Base-by-base conservation (phyloP, 495 filamentous ascomycete genomes). In the Emericellopsis terricola region DNA sequence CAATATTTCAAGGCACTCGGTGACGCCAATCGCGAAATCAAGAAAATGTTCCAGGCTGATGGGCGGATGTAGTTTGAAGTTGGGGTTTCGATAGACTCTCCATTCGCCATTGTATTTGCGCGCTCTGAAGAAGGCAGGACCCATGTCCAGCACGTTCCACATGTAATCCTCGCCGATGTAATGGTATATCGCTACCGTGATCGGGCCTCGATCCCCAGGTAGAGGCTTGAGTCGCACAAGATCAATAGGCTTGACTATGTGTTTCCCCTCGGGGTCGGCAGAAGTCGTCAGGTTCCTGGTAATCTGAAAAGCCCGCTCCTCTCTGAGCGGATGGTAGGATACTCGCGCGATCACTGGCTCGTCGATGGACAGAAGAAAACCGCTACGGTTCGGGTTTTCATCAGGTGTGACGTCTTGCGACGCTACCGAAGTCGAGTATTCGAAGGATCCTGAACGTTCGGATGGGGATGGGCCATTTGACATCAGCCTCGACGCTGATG, bases 301-400 rank as follows among this genome's bases (percentile, higher is more conserved):
- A 43, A 87, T 77, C 42, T 89, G 79, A 48, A 76, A 91, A 46
- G 83, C 76, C 33, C 84, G 68, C 55, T 94, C 85, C 31, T 92
- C 65, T 14, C 83, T 69, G 28, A 92, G 62, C 9, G 71, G 61
- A 52, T 92, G 81, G 35, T 67, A 74, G 0, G 85, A 92, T 19
- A 92, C 63, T 8, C 81, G 67, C 28, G 81, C 84, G 18, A 91
- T 57, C 10, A 94, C 73, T 11, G 41, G 56, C 43, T 60, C 57
- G 34, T 62, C 62, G 17, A 63, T 38, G 38, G 56, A 46, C 18
- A n/a, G n/a, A n/a, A n/a, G n/a, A n/a, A n/a, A n/a, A n/a, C n/a
- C n/a, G n/a, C n/a, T n/a, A n/a, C n/a, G n/a, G n/a, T n/a, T n/a
- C n/a, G n/a, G n/a, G n/a, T n/a, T n/a, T n/a, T n/a, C n/a, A n/a